A percentile compares a stretch with the other conserved stretches of the same genome.
Conservation (phyloP, 805 yeast species). For the Candida oleophila region DNA sequence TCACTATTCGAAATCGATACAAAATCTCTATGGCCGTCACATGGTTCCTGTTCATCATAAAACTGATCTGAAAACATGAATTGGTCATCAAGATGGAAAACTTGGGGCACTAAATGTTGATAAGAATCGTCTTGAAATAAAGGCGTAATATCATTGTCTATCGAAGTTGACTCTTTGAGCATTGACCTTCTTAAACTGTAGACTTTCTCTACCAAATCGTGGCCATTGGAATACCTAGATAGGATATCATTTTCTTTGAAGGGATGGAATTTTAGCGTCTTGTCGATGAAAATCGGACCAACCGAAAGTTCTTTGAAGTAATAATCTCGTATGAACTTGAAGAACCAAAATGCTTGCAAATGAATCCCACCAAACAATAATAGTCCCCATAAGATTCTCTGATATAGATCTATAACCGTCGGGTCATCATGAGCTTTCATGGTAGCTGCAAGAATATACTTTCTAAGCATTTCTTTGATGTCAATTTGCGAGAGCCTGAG, state of each 20-base stretch:
- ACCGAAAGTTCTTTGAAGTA: constrained; percentile 19
- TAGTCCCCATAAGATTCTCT: constrained; percentile 42
- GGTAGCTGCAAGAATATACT: constrained; percentile 34
- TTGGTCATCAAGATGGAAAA: constrained; percentile 13
- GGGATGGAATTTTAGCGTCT: constrained; percentile 7
- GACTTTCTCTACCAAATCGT: constrained; percentile 15
- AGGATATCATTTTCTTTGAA: constrained; percentile 16
- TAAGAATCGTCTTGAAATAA: constrained; percentile 16
- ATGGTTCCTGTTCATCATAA: constrained; percentile 15
- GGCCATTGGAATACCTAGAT: constrained; percentile 13
- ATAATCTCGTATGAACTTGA: constrained; percentile 33
- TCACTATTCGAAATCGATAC: constrained; percentile 12
- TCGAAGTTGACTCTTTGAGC: not conserved
- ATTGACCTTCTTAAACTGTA: constrained; percentile 8
- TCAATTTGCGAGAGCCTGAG: constrained; percentile 8
- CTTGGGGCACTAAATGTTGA: constrained; percentile 20
- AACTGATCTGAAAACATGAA: constrained; percentile 19
- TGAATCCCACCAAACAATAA: constrained; percentile 46
- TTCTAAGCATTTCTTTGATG: constrained; percentile 36
- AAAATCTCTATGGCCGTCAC: constrained; percentile 13
- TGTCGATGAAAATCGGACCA: constrained; percentile 16
- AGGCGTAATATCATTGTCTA: not conserved
- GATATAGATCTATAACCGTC: constrained; percentile 25
- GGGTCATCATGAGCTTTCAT: constrained; percentile 39
- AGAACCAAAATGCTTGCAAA: constrained; percentile 41